Evolutionary conservation across 2,329 filamentous ascomycete genomes (phyloP), one percentile per base, ranked within the genome.

Genomic region (Blastomyces silverae): DNA sequence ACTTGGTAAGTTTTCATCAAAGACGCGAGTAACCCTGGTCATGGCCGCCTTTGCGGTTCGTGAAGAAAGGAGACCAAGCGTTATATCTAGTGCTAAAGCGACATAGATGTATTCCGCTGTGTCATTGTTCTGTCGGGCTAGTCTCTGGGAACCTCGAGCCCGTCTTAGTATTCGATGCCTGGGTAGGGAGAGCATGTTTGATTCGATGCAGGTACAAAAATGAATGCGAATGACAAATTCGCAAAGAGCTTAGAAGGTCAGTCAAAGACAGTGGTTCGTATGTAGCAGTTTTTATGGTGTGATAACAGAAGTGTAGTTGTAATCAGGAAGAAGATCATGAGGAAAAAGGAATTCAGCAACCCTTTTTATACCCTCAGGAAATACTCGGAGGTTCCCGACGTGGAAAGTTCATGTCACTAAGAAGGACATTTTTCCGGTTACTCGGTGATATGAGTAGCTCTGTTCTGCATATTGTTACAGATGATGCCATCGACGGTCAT

Each of bases 51-150:
- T 62, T 17, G 15, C 44, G 15, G 7, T 7, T 31, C n/a, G 15
- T 10, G 60, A 17, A 22, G 60, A 62, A 62, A 62, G 60, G 22
- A 62, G 39, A 22, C 6, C 39, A 31, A 62, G n/a, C 0, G 22
- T 44, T 48, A 28, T 20, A 17, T 62, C 60, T 28, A 62, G 42
- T 28, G 60, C 60, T 50, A 44, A 62, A 17, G 60, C 60, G 44
- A 62, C 42, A 52, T 62, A 53, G 25, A 28, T 31, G 60, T 62
- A 52, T 62, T 48, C 22, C 42, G 31, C 42, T 15, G 60, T 62
- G 11, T n/a, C 28, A 8, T 11, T 2, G 17, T 4, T 8, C 37
- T 62, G 44, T 53, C 42, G 60, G 25, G 0, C 25, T 25, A 62
- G 37, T 13, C n/a, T 31, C 22, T 11, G n/a, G 8, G 48, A 50